Percentiles rank a stretch among this genome's conserved stretches.
Evolutionary conservation across 345 rosid genomes (phyloP).

Genomic region (Triadica sebifera): DNA sequence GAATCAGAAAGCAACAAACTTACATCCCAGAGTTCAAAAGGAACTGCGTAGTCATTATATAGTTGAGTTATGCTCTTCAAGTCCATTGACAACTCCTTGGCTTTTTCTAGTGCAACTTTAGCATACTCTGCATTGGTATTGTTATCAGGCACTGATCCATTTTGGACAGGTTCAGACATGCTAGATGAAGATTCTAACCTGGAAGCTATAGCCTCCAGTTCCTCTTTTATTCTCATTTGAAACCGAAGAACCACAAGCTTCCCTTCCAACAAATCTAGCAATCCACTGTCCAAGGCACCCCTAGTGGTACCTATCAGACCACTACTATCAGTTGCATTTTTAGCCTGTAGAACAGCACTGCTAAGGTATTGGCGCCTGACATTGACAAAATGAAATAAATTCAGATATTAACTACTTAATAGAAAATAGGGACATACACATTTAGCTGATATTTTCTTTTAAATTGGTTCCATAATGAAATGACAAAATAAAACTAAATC

Average conservation of each 20-base stretch:
- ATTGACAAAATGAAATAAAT: slow-evolving; percentile 27
- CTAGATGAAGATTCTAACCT: slow-evolving; percentile 46
- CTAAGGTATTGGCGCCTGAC: slow-evolving; percentile 82
- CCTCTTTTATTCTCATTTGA: slow-evolving; percentile 85
- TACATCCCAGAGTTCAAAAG: slow-evolving; percentile 98
- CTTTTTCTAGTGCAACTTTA: slow-evolving; percentile 67
- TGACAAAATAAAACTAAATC: not conserved
- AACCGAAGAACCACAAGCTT: slow-evolving; percentile 86
- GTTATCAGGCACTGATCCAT: slow-evolving; percentile 45
- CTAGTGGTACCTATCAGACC: slow-evolving; percentile 50
- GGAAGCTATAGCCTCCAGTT: slow-evolving; percentile 70
- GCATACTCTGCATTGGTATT: slow-evolving; percentile 42
- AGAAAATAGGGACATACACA: not conserved
- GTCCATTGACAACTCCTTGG: slow-evolving; percentile 82
- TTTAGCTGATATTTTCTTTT: not conserved
- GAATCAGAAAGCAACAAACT: slow-evolving; percentile 21
- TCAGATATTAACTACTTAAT: slow-evolving; percentile 7
- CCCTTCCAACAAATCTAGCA: slow-evolving; percentile 94
- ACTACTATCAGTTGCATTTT: slow-evolving; percentile 71
- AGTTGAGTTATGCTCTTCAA: slow-evolving; percentile 91
- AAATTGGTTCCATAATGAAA: not conserved
- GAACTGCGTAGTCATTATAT: slow-evolving; percentile 95
- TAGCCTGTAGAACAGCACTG: slow-evolving; percentile 94
- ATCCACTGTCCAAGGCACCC: slow-evolving; percentile 62
- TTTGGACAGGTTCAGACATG: slow-evolving; percentile 54